A percentile compares a stretch with the other conserved stretches of the same genome.
phyloP scores from a whole-genome alignment of 257 asterid species.

The Jaltomata sinuosa region DNA sequence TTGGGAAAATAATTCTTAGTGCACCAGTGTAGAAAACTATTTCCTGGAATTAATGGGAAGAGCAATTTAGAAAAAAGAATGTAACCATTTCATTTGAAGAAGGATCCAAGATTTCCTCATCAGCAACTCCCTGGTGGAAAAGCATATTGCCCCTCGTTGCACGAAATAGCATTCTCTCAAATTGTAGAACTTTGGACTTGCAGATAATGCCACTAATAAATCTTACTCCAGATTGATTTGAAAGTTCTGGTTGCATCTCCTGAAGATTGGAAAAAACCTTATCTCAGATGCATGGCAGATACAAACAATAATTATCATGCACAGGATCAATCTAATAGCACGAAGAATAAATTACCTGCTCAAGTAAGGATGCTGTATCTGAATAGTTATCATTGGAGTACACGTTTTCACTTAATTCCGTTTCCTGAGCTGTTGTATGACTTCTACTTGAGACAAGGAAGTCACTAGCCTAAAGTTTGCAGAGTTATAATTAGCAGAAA shows the following conservation, averaged over 20 bases:
- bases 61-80: constrained; percentile 2
- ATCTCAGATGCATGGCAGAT: not conserved
- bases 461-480: constrained; percentile 69
- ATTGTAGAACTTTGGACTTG: constrained; percentile 67
- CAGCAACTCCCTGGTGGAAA: constrained; percentile 81
- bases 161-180: constrained; percentile 97
- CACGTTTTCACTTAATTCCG: constrained; percentile 70
- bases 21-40: not conserved
- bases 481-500: not conserved
- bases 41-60: not conserved
- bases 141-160: constrained; percentile 97
- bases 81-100: constrained; percentile 78
- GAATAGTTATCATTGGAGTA: constrained; percentile 31
- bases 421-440: constrained; percentile 49
- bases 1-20: not conserved
- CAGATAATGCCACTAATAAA: constrained; percentile 87
- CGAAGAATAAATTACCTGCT: constrained; percentile 46
- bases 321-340: not conserved
- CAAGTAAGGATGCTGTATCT: constrained; percentile 69
- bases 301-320: constrained; percentile 12
- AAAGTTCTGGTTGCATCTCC: constrained; percentile 80
- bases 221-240: constrained; percentile 84
- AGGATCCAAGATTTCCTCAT: constrained; percentile 77
- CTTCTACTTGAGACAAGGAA: constrained; percentile 73
- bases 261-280: constrained; percentile 25